Evolutionary conservation across 495 filamentous ascomycete genomes (phyloP).

Genomic region (Aspergillus diversus): DNA sequence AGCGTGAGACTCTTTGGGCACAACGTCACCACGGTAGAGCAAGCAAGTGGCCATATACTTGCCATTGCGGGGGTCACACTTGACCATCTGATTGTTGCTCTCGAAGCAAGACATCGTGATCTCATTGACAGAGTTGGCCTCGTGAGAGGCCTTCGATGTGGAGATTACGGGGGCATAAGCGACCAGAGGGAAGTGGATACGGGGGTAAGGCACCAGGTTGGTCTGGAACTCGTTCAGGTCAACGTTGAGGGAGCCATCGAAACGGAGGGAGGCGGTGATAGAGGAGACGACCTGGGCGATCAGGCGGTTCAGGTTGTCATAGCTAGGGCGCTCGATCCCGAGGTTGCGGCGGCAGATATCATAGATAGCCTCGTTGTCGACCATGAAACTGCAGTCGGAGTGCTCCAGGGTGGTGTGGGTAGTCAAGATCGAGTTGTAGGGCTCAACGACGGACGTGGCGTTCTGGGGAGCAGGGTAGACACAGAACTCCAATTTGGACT

Average conservation of each 20-base stretch:
- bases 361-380: conserved; percentile 99
- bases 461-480: conserved; percentile 98
- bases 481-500: conserved; percentile 99
- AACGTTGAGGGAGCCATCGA: conserved; percentile 98
- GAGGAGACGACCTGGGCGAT: conserved; percentile 99
- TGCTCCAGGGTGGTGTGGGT: conserved; percentile 99
- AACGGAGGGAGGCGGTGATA: conserved; percentile 97
- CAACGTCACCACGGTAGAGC: conserved; percentile 97
- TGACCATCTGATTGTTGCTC: conserved; percentile 95
- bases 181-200: conserved; percentile 98
- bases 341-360: conserved; percentile 98
- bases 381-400: conserved; percentile 99
- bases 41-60: conserved; percentile 99
- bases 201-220: conserved; percentile 97
- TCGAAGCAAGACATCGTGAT: conserved; percentile 74
- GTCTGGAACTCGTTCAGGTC: conserved; percentile 99
- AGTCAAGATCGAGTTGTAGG: conserved; percentile 98
- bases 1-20: conserved; percentile 89
- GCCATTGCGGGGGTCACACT: conserved; percentile 97
- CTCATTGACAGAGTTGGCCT: conserved; percentile 73
- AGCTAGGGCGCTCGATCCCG: conserved; percentile 93
- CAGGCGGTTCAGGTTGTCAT: conserved; percentile 97
- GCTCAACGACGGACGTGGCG: conserved; percentile 96
- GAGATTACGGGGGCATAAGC: conserved; percentile 95
- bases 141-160: conserved; percentile 89